A percentile compares a stretch with the other conserved stretches of the same genome.
These are phyloP conservation scores for Diaporthe batatas DNA, from an alignment of 2,329 filamentous ascomycete genomes.

Conservation along the genomic window DNA sequence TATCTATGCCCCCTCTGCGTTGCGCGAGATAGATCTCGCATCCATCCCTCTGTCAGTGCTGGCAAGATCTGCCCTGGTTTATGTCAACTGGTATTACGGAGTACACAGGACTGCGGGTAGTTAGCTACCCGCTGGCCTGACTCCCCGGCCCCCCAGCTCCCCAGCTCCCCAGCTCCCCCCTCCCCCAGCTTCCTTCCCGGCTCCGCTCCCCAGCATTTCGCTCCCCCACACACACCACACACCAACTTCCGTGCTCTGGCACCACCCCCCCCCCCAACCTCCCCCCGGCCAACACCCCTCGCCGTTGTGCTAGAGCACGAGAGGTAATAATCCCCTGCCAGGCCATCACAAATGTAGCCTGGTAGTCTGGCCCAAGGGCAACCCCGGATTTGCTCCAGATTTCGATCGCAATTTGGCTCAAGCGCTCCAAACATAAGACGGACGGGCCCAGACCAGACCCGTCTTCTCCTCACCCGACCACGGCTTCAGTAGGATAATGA, in stretches of 20 bases:
- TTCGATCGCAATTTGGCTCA: slow-evolving; percentile 24
- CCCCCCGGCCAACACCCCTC: slow-evolving; percentile 28
- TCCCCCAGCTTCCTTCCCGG: slow-evolving; percentile 7
- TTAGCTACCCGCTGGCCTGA: not conserved
- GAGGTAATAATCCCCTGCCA: slow-evolving; percentile 33
- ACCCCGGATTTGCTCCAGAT: slow-evolving; percentile 42
- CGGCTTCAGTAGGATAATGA: slow-evolving; percentile 21
- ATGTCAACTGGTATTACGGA: too few species aligned
- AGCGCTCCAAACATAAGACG: slow-evolving; percentile 40
- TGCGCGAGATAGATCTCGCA: slow-evolving; percentile 28
- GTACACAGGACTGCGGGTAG: too few species aligned
- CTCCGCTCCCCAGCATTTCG: slow-evolving; percentile 18
- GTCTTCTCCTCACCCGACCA: slow-evolving; percentile 25
- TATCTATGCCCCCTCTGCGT: slow-evolving; percentile 2
- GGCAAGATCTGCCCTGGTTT: slow-evolving; percentile 27
- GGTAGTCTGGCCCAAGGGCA: slow-evolving; percentile 28
- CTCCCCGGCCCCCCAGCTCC: too few species aligned
- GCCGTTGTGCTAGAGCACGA: slow-evolving; percentile 17
- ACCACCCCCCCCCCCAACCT: not conserved
- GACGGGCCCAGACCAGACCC: slow-evolving; percentile 31
- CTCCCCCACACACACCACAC: slow-evolving; percentile 19
- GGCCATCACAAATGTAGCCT: slow-evolving; percentile 33
- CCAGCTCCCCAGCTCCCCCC: too few species aligned
- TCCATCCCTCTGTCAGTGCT: slow-evolving; percentile 20
- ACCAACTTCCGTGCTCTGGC: not conserved